Evolutionary conservation across 2,329 filamentous ascomycete genomes (phyloP).

Genomic region (Botrytis tulipae): DNA sequence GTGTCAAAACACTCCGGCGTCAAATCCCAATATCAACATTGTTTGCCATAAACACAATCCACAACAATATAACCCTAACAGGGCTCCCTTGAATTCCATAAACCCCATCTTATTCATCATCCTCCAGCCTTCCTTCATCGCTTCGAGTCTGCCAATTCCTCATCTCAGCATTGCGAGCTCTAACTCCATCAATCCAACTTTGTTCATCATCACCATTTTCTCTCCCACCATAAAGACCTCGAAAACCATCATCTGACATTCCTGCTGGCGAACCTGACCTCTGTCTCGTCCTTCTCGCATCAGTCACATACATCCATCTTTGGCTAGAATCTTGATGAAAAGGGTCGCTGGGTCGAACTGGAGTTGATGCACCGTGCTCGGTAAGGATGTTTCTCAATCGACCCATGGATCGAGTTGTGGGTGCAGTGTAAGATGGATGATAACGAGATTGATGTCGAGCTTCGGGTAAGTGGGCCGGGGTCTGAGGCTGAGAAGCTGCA

Average conservation of each 20-base stretch:
- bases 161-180: conserved; percentile 38
- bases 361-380: neutral
- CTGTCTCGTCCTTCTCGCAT: neutral
- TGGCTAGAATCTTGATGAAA: conserved; percentile 1
- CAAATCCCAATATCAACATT: neutral
- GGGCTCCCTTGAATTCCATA: neutral
- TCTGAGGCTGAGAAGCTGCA: conserved; percentile 49
- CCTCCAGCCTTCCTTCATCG: conserved; percentile 32
- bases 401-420: conserved; percentile 32
- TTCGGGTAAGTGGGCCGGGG: conserved; percentile 50
- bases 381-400: conserved; percentile 11
- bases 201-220: conserved; percentile 49
- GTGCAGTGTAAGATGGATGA: conserved; percentile 46
- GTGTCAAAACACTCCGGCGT: neutral
- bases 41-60: neutral
- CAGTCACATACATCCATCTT: conserved; percentile 5
- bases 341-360: neutral
- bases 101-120: conserved; percentile 30
- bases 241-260: conserved; percentile 46
- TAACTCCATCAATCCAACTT: conserved; percentile 38
- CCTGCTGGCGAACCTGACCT: conserved; percentile 40
- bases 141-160: conserved; percentile 18
- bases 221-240: conserved; percentile 48
- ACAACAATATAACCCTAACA: neutral
- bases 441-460: conserved; percentile 47